Percentiles rank a stretch among this genome's conserved stretches.
Evolutionary conservation across 1,284 basidiomycete genomes (phyloP).

Genomic region (Leccinum fuscescens): DNA sequence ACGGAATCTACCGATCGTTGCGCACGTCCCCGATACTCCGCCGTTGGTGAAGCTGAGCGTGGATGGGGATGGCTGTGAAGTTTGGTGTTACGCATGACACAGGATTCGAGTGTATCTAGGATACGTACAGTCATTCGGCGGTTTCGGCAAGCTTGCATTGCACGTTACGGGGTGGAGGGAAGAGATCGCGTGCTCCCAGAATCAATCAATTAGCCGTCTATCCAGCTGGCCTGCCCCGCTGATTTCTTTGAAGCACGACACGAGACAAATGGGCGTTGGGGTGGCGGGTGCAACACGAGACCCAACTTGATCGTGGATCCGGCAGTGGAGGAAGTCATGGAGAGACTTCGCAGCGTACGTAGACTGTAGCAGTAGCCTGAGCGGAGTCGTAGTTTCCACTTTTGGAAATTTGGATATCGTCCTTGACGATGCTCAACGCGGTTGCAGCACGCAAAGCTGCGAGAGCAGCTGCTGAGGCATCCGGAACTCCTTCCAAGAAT

Average conservation of each 20-base stretch:
- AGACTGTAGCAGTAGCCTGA: no score
- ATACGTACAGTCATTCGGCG: background rate
- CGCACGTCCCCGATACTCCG: conserved; percentile 18
- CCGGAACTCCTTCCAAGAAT: conserved; percentile 11
- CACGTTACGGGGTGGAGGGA: background rate
- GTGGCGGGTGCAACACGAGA: background rate
- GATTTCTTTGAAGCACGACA: background rate
- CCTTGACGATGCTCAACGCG: conserved; percentile 26
- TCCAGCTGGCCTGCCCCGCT: background rate
- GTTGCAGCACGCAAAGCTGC: conserved; percentile 28
- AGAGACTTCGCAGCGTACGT: no score
- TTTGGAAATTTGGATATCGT: background rate
- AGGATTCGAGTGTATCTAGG: background rate
- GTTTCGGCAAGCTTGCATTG: background rate
- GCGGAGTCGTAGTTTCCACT: background rate
- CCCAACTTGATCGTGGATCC: no score
- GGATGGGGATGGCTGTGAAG: conserved; percentile 19
- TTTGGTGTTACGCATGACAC: conserved; percentile 25
- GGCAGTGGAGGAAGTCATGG: no score
- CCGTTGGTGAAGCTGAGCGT: conserved; percentile 20
- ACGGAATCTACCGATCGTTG: conserved; percentile 32
- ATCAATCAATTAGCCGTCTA: background rate
- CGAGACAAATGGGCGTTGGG: background rate
- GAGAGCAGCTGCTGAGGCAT: conserved; percentile 19
- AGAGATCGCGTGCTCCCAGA: background rate